phyloP scores from a whole-genome alignment of 2,329 filamentous ascomycete genomes.

The Fusarium kyushuense region DNA sequence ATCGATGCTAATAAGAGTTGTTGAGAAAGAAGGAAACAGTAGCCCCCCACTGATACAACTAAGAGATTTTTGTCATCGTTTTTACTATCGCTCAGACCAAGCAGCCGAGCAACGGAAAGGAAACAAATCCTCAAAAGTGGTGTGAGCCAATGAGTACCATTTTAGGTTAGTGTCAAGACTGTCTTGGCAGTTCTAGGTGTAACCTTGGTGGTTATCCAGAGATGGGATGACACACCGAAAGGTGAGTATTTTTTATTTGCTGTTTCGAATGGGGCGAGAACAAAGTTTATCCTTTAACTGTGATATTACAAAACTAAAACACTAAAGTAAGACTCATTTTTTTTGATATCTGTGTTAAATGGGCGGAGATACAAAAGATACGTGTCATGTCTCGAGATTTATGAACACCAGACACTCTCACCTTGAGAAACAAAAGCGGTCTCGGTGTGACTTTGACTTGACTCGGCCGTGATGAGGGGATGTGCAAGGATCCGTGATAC shows the following conservation, averaged over 20 bases:
- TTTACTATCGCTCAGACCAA: conserved; percentile 32
- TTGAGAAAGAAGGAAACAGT: not conserved
- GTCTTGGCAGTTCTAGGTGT: conserved; percentile 41
- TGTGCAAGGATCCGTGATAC: conserved; percentile 27
- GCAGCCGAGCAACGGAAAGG: conserved; percentile 20
- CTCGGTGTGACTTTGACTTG: conserved; percentile 37
- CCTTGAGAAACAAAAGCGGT: conserved; percentile 25
- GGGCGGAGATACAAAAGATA: not conserved
- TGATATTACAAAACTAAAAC: not conserved
- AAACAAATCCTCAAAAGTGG: conserved; percentile 29
- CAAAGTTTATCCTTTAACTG: not conserved
- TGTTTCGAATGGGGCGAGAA: not conserved
- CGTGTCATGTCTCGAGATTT: not conserved
- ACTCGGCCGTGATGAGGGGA: conserved; percentile 25
- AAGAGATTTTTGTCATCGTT: conserved; percentile 37
- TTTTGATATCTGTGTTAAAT: not conserved
- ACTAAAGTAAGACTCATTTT: not conserved
- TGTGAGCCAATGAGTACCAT: conserved; percentile 32
- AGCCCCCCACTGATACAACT: conserved; percentile 34
- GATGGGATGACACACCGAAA: conserved; percentile 40
- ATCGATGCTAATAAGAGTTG: not conserved
- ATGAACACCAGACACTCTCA: not conserved
- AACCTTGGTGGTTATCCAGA: conserved; percentile 22
- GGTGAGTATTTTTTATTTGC: not conserved
- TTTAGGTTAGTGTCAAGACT: conserved; percentile 34